Evolutionary conservation across 208 protist species (phyloP), one percentile per base, ranked within the genome.

Genomic region (Phytomonas francai): DNA sequence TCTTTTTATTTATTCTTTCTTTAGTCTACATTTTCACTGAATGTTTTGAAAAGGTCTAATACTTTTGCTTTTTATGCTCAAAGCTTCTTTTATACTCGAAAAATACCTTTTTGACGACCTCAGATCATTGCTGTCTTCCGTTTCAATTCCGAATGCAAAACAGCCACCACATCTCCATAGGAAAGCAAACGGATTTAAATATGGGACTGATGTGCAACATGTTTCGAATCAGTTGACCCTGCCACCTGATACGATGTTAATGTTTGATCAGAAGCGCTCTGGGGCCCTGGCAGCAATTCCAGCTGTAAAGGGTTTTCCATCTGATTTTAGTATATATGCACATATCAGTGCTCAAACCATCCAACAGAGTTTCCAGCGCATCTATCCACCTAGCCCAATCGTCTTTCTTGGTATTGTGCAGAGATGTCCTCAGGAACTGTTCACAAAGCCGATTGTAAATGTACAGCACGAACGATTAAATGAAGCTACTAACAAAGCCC

Each of bases 1-100:
- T 56, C 62, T 66, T 36, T 66, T 66, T 66, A 19, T 29, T 28
- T 66, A 66, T 19, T 36, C 1, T 66, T 30, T 39, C 16, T 66
- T 14, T 59, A 25, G 5, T 66, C 22, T 39, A 33, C 39, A 67
- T 65, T 70, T 66, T 36, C 12, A 54, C 7, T 45, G 11, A 36
- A 65, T 30, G 29, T 27, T 42, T 59, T 59, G 28, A 33, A 59
- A 59, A 3, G 8, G 5, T 11, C 29, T 29, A 33, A 8, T 59
- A 33, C 29, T 59, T 59, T 8, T 59, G 8, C 29, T 62, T 22
- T 22, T 22, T 62, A 42, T 62, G 30, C 2, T 19, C 14, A 33
- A 22, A 22, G 12, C 9, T 62, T 19, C 12, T 62, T 62, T 3
- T 19, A 42, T 19, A 9, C 14, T 62, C 3, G 2, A 2, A 39